A percentile compares a stretch with the other conserved stretches of the same genome.
Conservation (phyloP, 805 yeast species). For the Vanderwaltozyma polyspora region DNA sequence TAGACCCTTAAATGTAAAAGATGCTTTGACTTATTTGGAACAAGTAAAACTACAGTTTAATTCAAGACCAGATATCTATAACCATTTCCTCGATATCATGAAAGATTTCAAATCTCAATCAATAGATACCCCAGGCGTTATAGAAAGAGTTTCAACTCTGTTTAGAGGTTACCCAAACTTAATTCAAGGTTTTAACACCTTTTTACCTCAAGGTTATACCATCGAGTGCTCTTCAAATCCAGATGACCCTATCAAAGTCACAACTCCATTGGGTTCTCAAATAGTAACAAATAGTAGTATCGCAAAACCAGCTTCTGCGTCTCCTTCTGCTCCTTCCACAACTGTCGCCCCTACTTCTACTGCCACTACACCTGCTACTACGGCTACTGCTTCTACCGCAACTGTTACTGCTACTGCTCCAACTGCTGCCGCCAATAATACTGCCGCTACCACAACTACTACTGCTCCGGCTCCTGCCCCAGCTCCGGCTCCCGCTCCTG, state of each 20-base stretch:
- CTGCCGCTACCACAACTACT: not conserved
- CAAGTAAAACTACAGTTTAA: constrained; percentile 90
- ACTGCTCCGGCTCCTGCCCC: not conserved
- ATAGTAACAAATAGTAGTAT: not conserved
- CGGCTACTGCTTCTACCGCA: not conserved
- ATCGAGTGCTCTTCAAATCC: constrained; percentile 88
- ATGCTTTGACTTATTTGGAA: constrained; percentile 89
- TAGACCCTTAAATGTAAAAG: constrained; percentile 87
- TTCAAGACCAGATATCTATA: constrained; percentile 90
- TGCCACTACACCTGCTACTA: not conserved
- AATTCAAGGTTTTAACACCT: constrained; percentile 96
- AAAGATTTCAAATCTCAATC: constrained; percentile 94
- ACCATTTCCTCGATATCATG: constrained; percentile 94
- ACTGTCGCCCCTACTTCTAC: not conserved
- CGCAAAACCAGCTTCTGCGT: not conserved
- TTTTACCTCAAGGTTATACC: constrained; percentile 90
- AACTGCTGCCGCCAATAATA: not conserved
- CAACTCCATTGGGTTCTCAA: constrained; percentile 83
- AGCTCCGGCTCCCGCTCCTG: constrained; percentile 1
- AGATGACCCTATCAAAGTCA: constrained; percentile 82
- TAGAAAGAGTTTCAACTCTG: constrained; percentile 82
- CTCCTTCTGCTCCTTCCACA: not conserved
- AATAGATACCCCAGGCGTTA: constrained; percentile 97
- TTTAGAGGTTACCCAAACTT: constrained; percentile 89
- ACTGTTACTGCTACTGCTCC: not conserved